A percentile compares a stretch with the other conserved stretches of the same genome.
These are phyloP conservation scores for Cokeromyces recurvatus DNA, from an alignment of 371 early-diverging fungal genomes.

Conservation along the genomic window DNA sequence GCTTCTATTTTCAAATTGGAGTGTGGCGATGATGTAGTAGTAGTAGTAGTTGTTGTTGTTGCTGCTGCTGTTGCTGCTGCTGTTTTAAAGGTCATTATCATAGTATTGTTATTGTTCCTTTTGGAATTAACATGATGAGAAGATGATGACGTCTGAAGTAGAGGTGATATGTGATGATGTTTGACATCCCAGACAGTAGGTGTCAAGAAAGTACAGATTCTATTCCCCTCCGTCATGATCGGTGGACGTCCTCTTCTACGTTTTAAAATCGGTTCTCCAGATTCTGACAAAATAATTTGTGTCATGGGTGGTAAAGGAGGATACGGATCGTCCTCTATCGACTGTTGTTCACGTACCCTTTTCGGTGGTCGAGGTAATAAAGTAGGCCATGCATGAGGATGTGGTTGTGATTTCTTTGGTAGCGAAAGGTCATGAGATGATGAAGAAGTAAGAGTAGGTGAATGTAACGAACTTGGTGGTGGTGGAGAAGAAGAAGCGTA, in stretches of 20 bases:
- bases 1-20: constrained; percentile 40
- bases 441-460: neutral
- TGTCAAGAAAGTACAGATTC: constrained; percentile 43
- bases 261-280: constrained; percentile 37
- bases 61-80: constrained; percentile 36
- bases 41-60: too few species aligned
- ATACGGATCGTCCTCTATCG: neutral
- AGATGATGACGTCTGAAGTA: neutral
- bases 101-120: neutral
- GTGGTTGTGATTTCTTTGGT: neutral
- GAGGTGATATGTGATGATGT: constrained; percentile 1
- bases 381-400: neutral
- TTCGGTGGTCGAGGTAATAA: neutral
- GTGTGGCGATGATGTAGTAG: too few species aligned
- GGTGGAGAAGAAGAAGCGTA: constrained; percentile 11
- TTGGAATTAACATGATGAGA: neutral
- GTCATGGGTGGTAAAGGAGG: constrained; percentile 16
- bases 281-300: constrained; percentile 27
- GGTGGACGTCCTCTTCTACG: constrained; percentile 45
- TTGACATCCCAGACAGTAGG: constrained; percentile 46
- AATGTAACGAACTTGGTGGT: neutral
- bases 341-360: too few species aligned
- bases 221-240: constrained; percentile 25
- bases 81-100: constrained; percentile 4
- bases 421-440: neutral